Evolutionary conservation across 2,329 filamentous ascomycete genomes (phyloP).

Genomic region (Zopfia rhizophila): DNA sequence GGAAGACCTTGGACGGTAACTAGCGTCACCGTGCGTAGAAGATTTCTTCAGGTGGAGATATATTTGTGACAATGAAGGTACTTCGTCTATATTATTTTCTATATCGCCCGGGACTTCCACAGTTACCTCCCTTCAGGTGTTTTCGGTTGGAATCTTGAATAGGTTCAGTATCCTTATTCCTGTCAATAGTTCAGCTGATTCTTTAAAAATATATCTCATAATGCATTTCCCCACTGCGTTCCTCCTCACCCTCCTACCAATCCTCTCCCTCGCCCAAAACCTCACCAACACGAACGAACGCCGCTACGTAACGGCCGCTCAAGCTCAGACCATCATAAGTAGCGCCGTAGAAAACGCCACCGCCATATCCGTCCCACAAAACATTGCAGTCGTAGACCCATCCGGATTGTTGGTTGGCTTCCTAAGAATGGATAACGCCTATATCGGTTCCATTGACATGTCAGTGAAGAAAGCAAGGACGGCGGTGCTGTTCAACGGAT

Average conservation of each 20-base stretch:
- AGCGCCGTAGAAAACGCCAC: constrained; percentile 36
- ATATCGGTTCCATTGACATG: constrained; percentile 39
- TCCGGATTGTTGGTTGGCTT: constrained; percentile 41
- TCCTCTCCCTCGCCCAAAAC: constrained; percentile 25
- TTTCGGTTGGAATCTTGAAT: no score
- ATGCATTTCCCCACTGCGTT: constrained; percentile 9
- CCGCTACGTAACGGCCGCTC: constrained; percentile 30
- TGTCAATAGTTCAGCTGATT: no score
- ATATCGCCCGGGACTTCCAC: no score
- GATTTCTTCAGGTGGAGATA: no score
- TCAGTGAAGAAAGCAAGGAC: constrained; percentile 42
- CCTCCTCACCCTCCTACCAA: constrained; percentile 20
- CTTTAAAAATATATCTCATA: no score
- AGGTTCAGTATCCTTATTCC: no score
- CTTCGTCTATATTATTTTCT: no score
- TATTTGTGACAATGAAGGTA: no score
- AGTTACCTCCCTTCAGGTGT: no score
- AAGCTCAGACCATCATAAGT: constrained; percentile 36
- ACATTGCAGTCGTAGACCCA: constrained; percentile 42
- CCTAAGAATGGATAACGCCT: constrained; percentile 41
- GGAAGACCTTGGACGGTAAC: no score
- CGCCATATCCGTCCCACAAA: constrained; percentile 34
- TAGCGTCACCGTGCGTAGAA: no score
- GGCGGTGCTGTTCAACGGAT: constrained; percentile 39
- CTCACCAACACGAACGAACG: constrained; percentile 31